Evolutionary conservation across 768 basidiomycete species (phyloP).

Genomic region (Tulasnella sp.): DNA sequence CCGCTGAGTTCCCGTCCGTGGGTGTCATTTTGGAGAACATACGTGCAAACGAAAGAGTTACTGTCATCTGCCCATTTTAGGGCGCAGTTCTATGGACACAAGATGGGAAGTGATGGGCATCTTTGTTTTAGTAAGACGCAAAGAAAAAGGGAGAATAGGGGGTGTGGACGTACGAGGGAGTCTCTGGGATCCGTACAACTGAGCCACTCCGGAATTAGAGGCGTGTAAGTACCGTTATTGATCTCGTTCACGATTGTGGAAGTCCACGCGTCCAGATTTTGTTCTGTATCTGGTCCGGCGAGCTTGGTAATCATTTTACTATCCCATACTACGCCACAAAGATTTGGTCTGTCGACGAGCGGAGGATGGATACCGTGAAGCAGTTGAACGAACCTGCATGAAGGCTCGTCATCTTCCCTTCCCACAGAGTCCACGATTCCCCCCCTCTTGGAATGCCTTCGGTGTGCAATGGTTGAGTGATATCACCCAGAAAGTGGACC

Average conservation of each 20-base stretch:
- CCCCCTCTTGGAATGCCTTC: conserved; percentile 5
- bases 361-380: background rate
- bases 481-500: conserved; percentile 27
- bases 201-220: conserved; percentile 13
- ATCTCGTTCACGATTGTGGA: conserved; percentile 17
- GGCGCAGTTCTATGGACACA: conserved; percentile 21
- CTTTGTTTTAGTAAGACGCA: background rate
- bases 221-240: conserved; percentile 19
- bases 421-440: background rate
- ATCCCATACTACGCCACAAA: conserved; percentile 24
- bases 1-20: background rate
- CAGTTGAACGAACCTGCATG: conserved; percentile 8
- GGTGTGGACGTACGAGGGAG: background rate
- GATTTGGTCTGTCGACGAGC: background rate
- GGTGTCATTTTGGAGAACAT: conserved; percentile 15
- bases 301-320: conserved; percentile 14
- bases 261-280: conserved; percentile 4
- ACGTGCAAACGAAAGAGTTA: conserved; percentile 27
- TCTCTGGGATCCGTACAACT: background rate
- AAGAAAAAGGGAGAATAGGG: background rate
- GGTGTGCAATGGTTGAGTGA: conserved; percentile 22
- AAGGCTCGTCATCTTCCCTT: conserved; percentile 12
- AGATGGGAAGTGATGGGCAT: background rate
- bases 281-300: background rate
- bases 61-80: conserved; percentile 28